phyloP scores from a whole-genome alignment of 2,329 filamentous ascomycete species.

The Cladophialophora bantiana region DNA sequence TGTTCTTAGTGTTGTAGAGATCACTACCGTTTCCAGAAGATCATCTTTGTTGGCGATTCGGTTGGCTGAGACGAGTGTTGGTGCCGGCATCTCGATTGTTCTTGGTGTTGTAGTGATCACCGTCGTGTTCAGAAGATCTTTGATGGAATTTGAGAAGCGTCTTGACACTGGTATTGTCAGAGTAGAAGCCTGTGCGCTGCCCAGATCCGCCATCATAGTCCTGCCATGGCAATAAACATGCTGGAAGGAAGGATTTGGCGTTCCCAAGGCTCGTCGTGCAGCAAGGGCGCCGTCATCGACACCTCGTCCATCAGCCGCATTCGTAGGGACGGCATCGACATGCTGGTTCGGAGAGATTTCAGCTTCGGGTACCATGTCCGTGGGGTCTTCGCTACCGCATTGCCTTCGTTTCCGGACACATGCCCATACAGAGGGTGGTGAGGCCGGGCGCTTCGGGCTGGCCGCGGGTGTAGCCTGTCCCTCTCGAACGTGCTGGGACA shows the following conservation, averaged over 20 bases:
- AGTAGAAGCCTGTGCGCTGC: too few relatives aligned
- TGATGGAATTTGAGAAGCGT: too few relatives aligned
- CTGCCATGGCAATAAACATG: constrained; percentile 10
- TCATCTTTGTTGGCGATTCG: too few relatives aligned
- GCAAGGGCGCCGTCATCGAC: constrained; percentile 24
- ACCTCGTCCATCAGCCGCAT: constrained; percentile 8
- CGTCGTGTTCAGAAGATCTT: too few relatives aligned
- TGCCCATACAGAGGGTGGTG: constrained; percentile 8
- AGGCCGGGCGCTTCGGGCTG: neutral
- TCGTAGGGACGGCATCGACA: neutral
- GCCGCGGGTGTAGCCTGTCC: neutral
- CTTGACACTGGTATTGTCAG: too few relatives aligned
- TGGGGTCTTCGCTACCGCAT: constrained; percentile 28
- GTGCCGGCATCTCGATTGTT: too few relatives aligned
- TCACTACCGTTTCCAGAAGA: too few relatives aligned
- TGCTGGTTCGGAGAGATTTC: constrained; percentile 8
- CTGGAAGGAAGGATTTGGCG: neutral
- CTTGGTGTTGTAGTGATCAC: too few relatives aligned
- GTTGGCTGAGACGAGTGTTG: too few relatives aligned
- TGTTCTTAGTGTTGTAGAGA: too few relatives aligned
- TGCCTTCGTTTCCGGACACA: constrained; percentile 27
- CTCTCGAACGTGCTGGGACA: constrained; percentile 6
- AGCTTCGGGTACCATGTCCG: constrained; percentile 19
- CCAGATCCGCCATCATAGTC: neutral
- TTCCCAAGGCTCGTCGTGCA: constrained; percentile 9